Conservation (phyloP, 75 land plant species). For the Selaginella tamariscina region DNA sequence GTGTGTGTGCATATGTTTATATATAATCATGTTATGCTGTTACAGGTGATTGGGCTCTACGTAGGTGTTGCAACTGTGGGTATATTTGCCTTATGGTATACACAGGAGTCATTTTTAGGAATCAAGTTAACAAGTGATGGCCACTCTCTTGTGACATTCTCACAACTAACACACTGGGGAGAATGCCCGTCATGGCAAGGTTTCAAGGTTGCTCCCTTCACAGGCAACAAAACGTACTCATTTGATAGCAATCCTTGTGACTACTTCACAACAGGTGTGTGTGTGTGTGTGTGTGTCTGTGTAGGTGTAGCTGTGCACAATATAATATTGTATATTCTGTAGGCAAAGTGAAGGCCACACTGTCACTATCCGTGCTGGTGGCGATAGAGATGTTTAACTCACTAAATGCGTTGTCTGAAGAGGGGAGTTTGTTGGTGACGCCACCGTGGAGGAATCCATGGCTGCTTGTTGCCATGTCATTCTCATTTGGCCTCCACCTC, state of each 20-base stretch:
- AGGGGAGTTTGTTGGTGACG: slow-evolving; percentile 9
- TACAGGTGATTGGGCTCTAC: slow-evolving; percentile 9
- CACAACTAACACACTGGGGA: slow-evolving; percentile 1
- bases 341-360: slow-evolving; percentile 5
- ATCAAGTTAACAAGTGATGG: slow-evolving; percentile 7
- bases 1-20: not conserved
- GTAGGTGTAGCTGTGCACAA: no score
- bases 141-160: not conserved
- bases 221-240: not conserved
- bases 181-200: slow-evolving; percentile 9
- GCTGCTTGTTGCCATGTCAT: not conserved
- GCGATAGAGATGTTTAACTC: slow-evolving; percentile 10
- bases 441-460: slow-evolving; percentile 10
- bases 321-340: no score
- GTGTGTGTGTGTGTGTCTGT: no score
- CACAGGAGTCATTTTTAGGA: not conserved
- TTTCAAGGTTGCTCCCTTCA: slow-evolving; percentile 5
- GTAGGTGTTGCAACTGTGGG: slow-evolving; percentile 8
- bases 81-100: slow-evolving; percentile 5
- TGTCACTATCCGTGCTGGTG: slow-evolving; percentile 10
- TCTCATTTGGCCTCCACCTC: slow-evolving; percentile 9
- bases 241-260: slow-evolving; percentile 3
- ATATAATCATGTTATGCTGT: not conserved
- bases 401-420: slow-evolving; percentile 7
- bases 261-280: not conserved